Conservation (phyloP, 2,329 filamentous ascomycete genomes). For the Cladosporium phlei region DNA sequence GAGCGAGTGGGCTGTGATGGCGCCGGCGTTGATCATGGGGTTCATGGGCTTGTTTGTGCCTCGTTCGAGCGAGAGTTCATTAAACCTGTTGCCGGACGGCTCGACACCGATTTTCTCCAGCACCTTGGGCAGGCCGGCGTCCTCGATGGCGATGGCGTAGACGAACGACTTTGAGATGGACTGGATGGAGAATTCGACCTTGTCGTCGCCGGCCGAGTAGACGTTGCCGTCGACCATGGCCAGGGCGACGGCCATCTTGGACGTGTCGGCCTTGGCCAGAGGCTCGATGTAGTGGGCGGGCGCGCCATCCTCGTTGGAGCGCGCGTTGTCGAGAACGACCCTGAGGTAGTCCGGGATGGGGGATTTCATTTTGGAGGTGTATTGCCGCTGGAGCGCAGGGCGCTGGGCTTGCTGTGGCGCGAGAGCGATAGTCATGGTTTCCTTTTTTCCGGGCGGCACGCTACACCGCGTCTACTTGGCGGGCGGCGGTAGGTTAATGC, state of each 20-base stretch:
- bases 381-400: no score
- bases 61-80: conserved; percentile 24
- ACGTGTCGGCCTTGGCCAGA: conserved; percentile 37
- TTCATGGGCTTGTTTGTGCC: conserved; percentile 23
- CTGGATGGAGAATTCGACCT: conserved; percentile 39
- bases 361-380: conserved; percentile 18
- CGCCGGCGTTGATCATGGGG: conserved; percentile 24
- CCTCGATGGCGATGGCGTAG: conserved; percentile 39
- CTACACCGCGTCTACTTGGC: no score
- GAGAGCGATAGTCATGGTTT: no score
- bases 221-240: conserved; percentile 39
- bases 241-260: conserved; percentile 36
- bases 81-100: conserved; percentile 39
- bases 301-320: conserved; percentile 25
- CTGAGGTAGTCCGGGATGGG: conserved; percentile 24
- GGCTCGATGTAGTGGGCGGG: conserved; percentile 38
- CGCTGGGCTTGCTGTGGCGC: no score
- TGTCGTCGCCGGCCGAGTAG: conserved; percentile 38
- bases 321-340: conserved; percentile 20
- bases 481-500: no score
- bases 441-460: no score
- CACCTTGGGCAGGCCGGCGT: conserved; percentile 33
- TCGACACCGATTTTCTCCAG: conserved; percentile 40
- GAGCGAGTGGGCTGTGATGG: conserved; percentile 23
- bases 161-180: conserved; percentile 42